Evolutionary conservation across 2,329 filamentous ascomycete genomes (phyloP).

Genomic region (Lojkania enalia): DNA sequence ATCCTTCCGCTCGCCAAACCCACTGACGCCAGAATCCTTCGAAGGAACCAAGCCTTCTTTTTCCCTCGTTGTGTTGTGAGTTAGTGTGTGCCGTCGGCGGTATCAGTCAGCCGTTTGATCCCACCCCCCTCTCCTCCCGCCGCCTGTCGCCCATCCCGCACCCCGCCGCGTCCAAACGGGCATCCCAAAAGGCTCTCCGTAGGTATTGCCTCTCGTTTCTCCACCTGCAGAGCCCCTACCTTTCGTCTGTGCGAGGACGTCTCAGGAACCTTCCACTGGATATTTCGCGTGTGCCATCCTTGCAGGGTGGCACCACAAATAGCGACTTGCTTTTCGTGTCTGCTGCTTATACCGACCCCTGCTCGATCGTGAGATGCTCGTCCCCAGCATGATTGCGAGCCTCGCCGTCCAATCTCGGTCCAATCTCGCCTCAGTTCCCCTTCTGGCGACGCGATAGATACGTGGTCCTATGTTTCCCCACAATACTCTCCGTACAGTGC

Average conservation of each 20-base stretch:
- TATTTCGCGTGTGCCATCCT: neutral
- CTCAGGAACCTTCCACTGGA: neutral
- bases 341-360: neutral
- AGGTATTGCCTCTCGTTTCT: neutral
- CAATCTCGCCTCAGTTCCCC: neutral
- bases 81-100: constrained; percentile 1
- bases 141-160: neutral
- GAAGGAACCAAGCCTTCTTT: too few species aligned
- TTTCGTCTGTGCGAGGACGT: too few species aligned
- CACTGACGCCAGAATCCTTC: neutral
- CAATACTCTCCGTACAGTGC: neutral
- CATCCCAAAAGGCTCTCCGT: neutral
- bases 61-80: too few species aligned
- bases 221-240: neutral
- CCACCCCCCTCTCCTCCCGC: constrained; percentile 1
- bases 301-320: neutral
- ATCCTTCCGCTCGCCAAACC: neutral
- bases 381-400: neutral
- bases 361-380: neutral
- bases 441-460: neutral
- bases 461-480: neutral
- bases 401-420: neutral
- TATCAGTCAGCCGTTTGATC: constrained; percentile 1
- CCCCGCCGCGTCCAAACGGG: neutral
- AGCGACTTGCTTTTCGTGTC: neutral